Evolutionary conservation across 2,329 filamentous ascomycete genomes (phyloP).

Genomic region (Metarhizium brunneum): DNA sequence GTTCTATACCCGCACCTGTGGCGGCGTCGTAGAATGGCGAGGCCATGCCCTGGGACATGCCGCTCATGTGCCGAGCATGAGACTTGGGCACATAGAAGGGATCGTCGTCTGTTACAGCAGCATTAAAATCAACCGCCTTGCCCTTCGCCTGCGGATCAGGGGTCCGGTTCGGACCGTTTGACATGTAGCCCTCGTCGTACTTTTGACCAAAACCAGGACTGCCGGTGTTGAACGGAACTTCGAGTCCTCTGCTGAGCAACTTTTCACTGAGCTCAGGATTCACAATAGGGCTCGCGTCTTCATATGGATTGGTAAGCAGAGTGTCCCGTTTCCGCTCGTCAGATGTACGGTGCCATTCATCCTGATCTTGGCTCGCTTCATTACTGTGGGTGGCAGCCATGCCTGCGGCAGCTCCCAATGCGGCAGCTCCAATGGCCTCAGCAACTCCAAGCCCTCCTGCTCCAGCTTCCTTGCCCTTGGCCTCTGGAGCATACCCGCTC

Average conservation of each 20-base stretch:
- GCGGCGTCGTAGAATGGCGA: conserved; percentile 87
- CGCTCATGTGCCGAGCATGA: conserved; percentile 64
- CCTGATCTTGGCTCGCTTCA: conserved; percentile 46
- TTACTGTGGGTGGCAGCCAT: conserved; percentile 39
- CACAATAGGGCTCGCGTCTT: conserved; percentile 53
- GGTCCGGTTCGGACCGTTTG: conserved; percentile 52
- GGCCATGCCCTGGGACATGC: conserved; percentile 83
- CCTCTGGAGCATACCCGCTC: conserved; percentile 19
- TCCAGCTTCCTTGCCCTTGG: conserved; percentile 18
- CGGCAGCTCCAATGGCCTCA: conserved; percentile 45
- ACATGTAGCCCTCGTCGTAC: conserved; percentile 85
- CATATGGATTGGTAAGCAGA: conserved; percentile 57
- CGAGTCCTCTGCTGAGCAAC: conserved; percentile 33
- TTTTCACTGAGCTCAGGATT: conserved; percentile 43
- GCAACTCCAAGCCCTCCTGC: conserved; percentile 31
- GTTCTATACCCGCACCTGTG: conserved; percentile 78
- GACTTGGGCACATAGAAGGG: conserved; percentile 53
- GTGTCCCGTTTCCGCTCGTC: conserved; percentile 58
- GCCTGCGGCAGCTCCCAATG: conserved; percentile 40
- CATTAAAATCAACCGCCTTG: conserved; percentile 45
- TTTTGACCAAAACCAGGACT: conserved; percentile 52
- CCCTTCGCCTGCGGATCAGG: conserved; percentile 42
- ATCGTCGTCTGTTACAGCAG: conserved; percentile 45
- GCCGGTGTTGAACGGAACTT: conserved; percentile 40
- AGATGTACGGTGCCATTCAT: conserved; percentile 55